Conservation (phyloP, 225 moss, liverwort and hornwort species). For the Marchantia polymorpha region DNA sequence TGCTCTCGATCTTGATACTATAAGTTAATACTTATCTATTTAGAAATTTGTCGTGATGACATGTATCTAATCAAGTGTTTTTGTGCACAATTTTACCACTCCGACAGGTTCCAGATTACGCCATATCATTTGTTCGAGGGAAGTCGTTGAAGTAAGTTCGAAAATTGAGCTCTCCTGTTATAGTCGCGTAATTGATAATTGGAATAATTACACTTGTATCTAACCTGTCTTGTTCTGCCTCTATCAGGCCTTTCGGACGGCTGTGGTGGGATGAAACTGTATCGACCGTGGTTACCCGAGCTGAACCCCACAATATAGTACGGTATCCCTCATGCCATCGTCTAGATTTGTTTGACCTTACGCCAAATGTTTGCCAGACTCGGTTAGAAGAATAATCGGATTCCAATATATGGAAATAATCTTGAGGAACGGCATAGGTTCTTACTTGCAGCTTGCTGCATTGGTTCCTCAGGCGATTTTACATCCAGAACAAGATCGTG, state of each 20-base stretch:
- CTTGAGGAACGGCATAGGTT: too few relatives aligned
- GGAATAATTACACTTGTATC: not conserved
- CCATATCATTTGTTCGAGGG: constrained; percentile 70
- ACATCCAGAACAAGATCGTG: constrained; percentile 87
- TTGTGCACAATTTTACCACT: too few relatives aligned
- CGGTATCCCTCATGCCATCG: not conserved
- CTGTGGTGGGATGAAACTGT: constrained; percentile 99
- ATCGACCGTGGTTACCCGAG: constrained; percentile 86
- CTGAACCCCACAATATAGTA: constrained; percentile 96
- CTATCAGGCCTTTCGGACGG: constrained; percentile 83
- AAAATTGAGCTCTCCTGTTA: not conserved
- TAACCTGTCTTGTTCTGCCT: not conserved
- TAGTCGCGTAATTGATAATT: not conserved
- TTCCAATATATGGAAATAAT: too few relatives aligned
- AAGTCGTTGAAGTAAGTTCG: constrained; percentile 79
- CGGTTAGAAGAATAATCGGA: not conserved
- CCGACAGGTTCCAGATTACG: constrained; percentile 92
- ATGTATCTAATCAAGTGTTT: too few relatives aligned
- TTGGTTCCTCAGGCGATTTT: constrained; percentile 61
- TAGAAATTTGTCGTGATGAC: too few relatives aligned
- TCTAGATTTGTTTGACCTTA: not conserved
- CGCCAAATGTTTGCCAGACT: not conserved
- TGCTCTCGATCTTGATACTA: too few relatives aligned
- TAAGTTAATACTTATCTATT: too few relatives aligned
- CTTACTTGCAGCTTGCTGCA: too few relatives aligned